Percentiles rank a stretch among this genome's conserved stretches.
Conservation (phyloP, 306 rosid genomes). For the Purshia tridentata region DNA sequence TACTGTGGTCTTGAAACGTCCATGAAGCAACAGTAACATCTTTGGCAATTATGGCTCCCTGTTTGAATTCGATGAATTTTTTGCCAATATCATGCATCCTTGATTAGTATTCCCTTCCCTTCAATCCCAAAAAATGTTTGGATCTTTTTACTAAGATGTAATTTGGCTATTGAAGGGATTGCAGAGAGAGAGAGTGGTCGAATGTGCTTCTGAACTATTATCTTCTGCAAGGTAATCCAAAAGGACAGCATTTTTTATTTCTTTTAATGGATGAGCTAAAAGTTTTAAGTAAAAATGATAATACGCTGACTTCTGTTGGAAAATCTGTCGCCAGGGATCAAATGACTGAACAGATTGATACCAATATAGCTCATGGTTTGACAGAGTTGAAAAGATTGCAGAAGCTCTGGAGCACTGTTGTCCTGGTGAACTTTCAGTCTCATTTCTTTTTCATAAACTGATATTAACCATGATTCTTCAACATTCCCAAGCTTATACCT, state of each 20-base stretch:
- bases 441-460: slow-evolving; percentile 5
- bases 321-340: slow-evolving; percentile 51
- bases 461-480: not conserved
- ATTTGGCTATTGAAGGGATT: slow-evolving; percentile 34
- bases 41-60: not conserved
- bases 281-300: slow-evolving; percentile 16
- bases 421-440: slow-evolving; percentile 52
- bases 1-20: not conserved
- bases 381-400: slow-evolving; percentile 50
- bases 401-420: slow-evolving; percentile 68
- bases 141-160: slow-evolving; percentile 2
- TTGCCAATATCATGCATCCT: not conserved
- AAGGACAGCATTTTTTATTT: not conserved
- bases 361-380: slow-evolving; percentile 49
- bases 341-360: slow-evolving; percentile 45
- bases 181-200: slow-evolving; percentile 50
- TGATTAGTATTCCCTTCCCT: not conserved
- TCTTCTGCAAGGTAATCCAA: slow-evolving; percentile 44
- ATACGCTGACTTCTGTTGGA: slow-evolving; percentile 11
- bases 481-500: not conserved
- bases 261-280: slow-evolving; percentile 7
- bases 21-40: not conserved
- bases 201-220: slow-evolving; percentile 53
- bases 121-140: slow-evolving; percentile 14
- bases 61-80: not conserved